Percentiles rank a stretch among this genome's conserved stretches.
These are phyloP conservation scores for Prunus davidiana DNA, from an alignment of 306 rosid species.

Conservation along the genomic window DNA sequence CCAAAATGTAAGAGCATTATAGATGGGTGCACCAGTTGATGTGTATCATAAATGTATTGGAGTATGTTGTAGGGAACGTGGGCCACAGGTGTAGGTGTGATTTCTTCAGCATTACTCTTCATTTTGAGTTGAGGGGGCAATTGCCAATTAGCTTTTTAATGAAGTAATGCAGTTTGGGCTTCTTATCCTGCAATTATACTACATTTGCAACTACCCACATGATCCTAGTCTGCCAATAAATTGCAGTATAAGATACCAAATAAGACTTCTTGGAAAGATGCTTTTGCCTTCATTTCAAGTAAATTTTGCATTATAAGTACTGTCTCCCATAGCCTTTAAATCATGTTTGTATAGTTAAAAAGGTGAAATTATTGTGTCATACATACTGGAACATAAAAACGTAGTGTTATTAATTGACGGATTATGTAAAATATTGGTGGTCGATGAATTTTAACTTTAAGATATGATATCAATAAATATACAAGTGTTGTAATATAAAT, in stretches of 20 bases:
- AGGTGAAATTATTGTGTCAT: no score
- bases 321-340: no score
- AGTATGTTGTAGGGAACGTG: conserved; percentile 28
- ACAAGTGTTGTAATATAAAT: no score
- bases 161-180: conserved; percentile 32
- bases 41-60: conserved; percentile 29
- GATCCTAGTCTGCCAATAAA: conserved; percentile 33
- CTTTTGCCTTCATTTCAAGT: conserved; percentile 50
- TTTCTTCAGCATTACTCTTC: conserved; percentile 35
- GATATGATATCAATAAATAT: not conserved
- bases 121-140: conserved; percentile 5
- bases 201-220: conserved; percentile 28
- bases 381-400: no score
- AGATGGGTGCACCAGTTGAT: conserved; percentile 5
- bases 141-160: conserved; percentile 28
- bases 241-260: conserved; percentile 32
- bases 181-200: conserved; percentile 31
- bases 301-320: conserved; percentile 33
- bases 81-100: conserved; percentile 15
- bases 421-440: no score
- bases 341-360: no score
- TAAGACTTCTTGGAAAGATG: conserved; percentile 29
- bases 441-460: no score
- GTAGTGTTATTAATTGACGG: no score
- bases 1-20: conserved; percentile 3